Evolutionary conservation across 768 basidiomycete genomes (phyloP).

Genomic region (Leccinum uliginosum): DNA sequence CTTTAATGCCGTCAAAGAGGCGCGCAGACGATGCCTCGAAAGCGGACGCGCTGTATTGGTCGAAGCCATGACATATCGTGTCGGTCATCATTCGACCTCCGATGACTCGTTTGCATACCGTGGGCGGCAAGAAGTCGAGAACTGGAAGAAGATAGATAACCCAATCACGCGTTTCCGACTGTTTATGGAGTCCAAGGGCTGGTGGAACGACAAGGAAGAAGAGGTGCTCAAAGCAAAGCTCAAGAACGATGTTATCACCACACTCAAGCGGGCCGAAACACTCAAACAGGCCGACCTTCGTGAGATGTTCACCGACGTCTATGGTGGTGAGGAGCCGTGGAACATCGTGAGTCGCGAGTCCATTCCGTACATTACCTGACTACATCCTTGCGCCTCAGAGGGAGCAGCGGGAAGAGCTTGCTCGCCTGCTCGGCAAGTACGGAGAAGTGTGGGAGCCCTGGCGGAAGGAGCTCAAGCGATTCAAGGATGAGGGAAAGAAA

Average conservation of each 20-base stretch:
- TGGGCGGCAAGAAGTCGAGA: slow-evolving; percentile 84
- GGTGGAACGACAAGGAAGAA: slow-evolving; percentile 82
- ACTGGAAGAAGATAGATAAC: slow-evolving; percentile 87
- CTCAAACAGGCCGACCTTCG: slow-evolving; percentile 66
- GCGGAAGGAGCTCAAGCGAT: slow-evolving; percentile 72
- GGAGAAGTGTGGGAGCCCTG: slow-evolving; percentile 85
- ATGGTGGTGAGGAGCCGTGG: slow-evolving; percentile 81
- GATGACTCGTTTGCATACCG: slow-evolving; percentile 96
- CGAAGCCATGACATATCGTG: slow-evolving; percentile 90
- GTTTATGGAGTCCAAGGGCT: slow-evolving; percentile 76
- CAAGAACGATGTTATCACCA: slow-evolving; percentile 69
- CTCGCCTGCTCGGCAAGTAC: slow-evolving; percentile 74
- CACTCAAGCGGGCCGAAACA: slow-evolving; percentile 75
- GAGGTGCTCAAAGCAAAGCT: slow-evolving; percentile 61
- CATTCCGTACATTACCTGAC: neutral
- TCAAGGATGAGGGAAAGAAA: slow-evolving; percentile 68
- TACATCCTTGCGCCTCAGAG: slow-evolving; percentile 39
- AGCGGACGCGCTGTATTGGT: slow-evolving; percentile 78
- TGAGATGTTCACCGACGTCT: slow-evolving; percentile 84
- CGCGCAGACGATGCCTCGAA: slow-evolving; percentile 64
- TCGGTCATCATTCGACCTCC: slow-evolving; percentile 94
- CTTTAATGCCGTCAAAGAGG: slow-evolving; percentile 66
- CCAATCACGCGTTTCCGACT: slow-evolving; percentile 81
- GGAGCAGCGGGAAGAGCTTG: slow-evolving; percentile 81
- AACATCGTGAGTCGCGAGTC: slow-evolving; percentile 59